Base-by-base conservation (phyloP, 2,329 filamentous ascomycete species). In the Magnaporthiopsis poae region DNA sequence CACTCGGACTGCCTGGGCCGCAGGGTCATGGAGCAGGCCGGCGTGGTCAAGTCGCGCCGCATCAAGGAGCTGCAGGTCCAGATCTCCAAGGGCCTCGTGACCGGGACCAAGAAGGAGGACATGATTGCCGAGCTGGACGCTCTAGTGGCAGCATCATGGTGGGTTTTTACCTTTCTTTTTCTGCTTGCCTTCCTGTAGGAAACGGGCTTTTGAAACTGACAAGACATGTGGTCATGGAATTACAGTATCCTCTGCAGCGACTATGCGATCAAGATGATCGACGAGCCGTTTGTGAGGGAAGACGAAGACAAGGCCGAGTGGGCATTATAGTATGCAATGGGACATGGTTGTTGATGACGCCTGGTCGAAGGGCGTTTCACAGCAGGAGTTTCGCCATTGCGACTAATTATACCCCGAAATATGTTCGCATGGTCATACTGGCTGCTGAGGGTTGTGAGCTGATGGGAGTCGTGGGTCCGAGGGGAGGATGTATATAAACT, bases 1-100 rank as follows among this genome's bases (percentile, higher is more conserved):
- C 95, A 99, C 77, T 94, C 91, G 60, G 95, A 99, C 75, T 99
- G 95, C 75, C 79, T 99, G 63, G 94, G 92, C 0, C 88, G 87
- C 72, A 90, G 90, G 74, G 92, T 98, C 0, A 83, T 97, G 65
- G 90, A 94, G 75, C 88, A 92, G 70, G 88, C 89, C 1, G 91
- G 92, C 0, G 81, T 88, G 65, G 89, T 87, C 25, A 91, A 89
- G 77, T 87, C 89, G 21, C 88, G 88, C 75, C 84, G 90, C 70
- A 97, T 99, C 71, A 86, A 86, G 68, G 92, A 97, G 77, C 80
- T 96, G 70, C 93, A 98, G 80, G 83, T 86, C 66, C 89, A 93
- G 75, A 89, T 98, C 70, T 89, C 88, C 70, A 90, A 89, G 75
- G 92, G 90, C 0, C 80, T 90, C 68, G 84, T 90, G 29, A 83